Conservation (phyloP, 1,284 basidiomycete species). For the Malassezia globosa region DNA sequence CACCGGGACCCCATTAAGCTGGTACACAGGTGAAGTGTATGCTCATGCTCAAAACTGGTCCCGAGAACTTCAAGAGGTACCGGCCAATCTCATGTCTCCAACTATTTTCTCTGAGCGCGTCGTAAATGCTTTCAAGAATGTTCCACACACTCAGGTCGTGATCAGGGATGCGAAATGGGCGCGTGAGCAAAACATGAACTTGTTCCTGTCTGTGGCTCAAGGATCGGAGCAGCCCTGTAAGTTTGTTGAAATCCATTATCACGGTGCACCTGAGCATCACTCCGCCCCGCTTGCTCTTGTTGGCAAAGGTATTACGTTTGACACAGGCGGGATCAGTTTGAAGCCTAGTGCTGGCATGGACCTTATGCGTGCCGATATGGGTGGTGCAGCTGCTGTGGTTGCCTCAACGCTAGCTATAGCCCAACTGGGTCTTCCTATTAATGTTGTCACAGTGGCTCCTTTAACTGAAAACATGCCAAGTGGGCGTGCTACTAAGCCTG, state of each 20-base stretch:
- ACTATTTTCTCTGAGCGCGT: slow-evolving; percentile 64
- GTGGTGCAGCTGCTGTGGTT: slow-evolving; percentile 61
- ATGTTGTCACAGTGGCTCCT: slow-evolving; percentile 62
- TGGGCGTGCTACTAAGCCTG: slow-evolving; percentile 74
- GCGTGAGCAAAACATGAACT: slow-evolving; percentile 68
- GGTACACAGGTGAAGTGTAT: slow-evolving; percentile 52
- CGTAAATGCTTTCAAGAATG: slow-evolving; percentile 57
- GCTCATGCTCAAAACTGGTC: slow-evolving; percentile 73
- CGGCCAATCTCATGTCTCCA: slow-evolving; percentile 56
- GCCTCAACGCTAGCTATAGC: slow-evolving; percentile 66
- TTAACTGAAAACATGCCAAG: slow-evolving; percentile 62
- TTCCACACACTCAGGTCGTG: slow-evolving; percentile 61
- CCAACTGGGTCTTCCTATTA: slow-evolving; percentile 66
- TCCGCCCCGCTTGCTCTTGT: slow-evolving; percentile 64
- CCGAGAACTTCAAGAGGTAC: slow-evolving; percentile 71
- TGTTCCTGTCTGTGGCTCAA: slow-evolving; percentile 75
- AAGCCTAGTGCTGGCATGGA: slow-evolving; percentile 60
- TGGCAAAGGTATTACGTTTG: slow-evolving; percentile 59
- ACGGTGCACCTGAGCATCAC: slow-evolving; percentile 56
- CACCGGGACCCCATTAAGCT: slow-evolving; percentile 32
- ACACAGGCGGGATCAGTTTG: slow-evolving; percentile 75
- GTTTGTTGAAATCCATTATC: slow-evolving; percentile 78
- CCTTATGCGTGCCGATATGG: slow-evolving; percentile 49
- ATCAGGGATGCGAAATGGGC: slow-evolving; percentile 78
- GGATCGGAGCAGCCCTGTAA: slow-evolving; percentile 73